Evolutionary conservation across 345 rosid species (phyloP).

Genomic region (Trapa bicornis): DNA sequence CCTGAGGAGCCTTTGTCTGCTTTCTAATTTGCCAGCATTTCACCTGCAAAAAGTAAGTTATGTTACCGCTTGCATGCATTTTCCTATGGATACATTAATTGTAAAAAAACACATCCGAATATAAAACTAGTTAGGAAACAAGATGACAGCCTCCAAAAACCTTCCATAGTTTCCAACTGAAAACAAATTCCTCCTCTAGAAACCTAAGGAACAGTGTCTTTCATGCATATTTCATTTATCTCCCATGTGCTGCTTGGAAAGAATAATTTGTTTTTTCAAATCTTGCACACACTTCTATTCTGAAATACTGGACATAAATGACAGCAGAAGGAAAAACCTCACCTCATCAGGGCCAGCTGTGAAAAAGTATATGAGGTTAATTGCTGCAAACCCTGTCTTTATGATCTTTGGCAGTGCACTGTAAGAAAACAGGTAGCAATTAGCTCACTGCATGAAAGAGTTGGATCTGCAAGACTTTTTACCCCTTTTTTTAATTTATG

Average conservation of each 20-base stretch:
- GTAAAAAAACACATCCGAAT: background rate
- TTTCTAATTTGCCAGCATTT: conserved; percentile 98
- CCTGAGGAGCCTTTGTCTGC: conserved; percentile 93
- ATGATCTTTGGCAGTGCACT: conserved; percentile 94
- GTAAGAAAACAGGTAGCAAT: conserved; percentile 15
- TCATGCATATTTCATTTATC: too few species aligned
- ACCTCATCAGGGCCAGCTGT: conserved; percentile 99
- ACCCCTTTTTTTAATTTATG: background rate
- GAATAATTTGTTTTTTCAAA: background rate
- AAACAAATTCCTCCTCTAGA: background rate
- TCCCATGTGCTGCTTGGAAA: too few species aligned
- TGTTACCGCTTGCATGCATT: background rate
- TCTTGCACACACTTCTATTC: background rate
- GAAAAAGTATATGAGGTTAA: conserved; percentile 94
- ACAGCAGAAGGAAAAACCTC: conserved; percentile 1
- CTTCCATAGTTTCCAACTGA: background rate
- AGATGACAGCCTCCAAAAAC: too few species aligned
- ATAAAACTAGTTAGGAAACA: background rate
- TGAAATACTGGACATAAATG: background rate
- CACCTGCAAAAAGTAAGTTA: conserved; percentile 39
- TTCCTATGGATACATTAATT: background rate
- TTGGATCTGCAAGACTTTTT: background rate
- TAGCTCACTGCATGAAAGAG: conserved; percentile 2
- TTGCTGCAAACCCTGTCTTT: conserved; percentile 93
- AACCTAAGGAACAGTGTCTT: background rate